A percentile compares a stretch with the other conserved stretches of the same genome.
Conservation (phyloP, 352 stramenopile species). For the Pythium angustatum region DNA sequence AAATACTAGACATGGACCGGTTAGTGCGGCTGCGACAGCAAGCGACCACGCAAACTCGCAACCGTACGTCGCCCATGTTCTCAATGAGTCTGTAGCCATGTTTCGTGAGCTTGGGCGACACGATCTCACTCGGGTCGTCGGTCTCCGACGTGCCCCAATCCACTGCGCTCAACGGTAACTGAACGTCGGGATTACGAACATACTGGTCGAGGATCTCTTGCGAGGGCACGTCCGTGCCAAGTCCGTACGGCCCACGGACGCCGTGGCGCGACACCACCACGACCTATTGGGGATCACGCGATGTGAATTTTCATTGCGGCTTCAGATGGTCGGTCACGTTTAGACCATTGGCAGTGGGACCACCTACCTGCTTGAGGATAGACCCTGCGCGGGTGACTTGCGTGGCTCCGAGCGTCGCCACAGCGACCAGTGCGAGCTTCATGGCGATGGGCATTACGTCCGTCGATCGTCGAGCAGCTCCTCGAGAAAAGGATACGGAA, state of each 20-base stretch:
- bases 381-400: not conserved
- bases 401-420: not conserved
- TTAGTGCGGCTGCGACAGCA: no score
- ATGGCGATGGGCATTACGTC: conserved; percentile 8
- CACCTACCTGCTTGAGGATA: conserved; percentile 19
- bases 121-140: conserved; percentile 58
- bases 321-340: not conserved
- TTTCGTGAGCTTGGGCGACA: conserved; percentile 80
- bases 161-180: conserved; percentile 51
- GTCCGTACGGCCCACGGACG: conserved; percentile 70
- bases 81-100: conserved; percentile 66
- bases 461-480: conserved; percentile 17
- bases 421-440: conserved; percentile 15
- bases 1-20: conserved; percentile 60
- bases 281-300: conserved; percentile 34
- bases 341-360: not conserved
- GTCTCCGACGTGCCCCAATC: conserved; percentile 71
- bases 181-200: conserved; percentile 55
- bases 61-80: conserved; percentile 63
- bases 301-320: not conserved
- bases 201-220: conserved; percentile 59
- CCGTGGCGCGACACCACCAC: conserved; percentile 73
- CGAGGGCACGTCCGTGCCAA: conserved; percentile 50
- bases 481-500: conserved; percentile 10
- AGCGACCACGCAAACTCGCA: no score